phyloP scores from a whole-genome alignment of 768 basidiomycete species.

The Fomitopsis serialis region DNA sequence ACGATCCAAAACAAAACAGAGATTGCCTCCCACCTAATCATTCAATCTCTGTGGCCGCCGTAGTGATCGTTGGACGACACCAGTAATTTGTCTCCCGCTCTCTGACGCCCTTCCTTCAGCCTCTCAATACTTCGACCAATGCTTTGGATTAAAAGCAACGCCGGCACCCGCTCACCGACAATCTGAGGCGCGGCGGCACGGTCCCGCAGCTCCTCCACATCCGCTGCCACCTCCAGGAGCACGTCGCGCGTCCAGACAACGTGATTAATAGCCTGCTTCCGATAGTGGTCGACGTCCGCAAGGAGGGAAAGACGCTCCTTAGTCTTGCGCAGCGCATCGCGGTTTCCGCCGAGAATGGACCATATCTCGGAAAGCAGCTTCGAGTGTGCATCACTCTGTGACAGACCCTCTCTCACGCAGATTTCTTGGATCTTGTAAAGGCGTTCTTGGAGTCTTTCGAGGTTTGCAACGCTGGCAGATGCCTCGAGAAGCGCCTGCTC shows the following conservation, averaged over 20 bases:
- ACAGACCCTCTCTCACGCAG: conserved; percentile 50
- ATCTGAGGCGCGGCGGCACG: conserved; percentile 66
- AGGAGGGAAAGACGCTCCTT: conserved; percentile 50
- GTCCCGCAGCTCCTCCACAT: conserved; percentile 74
- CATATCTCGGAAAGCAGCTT: conserved; percentile 63
- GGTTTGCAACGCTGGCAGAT: conserved; percentile 46
- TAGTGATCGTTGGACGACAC: neutral
- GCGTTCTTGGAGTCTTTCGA: conserved; percentile 59
- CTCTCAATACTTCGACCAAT: conserved; percentile 59
- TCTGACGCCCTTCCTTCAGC: conserved; percentile 51
- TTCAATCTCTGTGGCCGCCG: too few species aligned
- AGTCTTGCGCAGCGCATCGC: conserved; percentile 40
- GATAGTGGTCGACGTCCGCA: conserved; percentile 47
- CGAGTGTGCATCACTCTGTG: conserved; percentile 37
- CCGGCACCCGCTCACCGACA: conserved; percentile 50
- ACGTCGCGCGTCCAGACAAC: conserved; percentile 60
- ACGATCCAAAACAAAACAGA: too few species aligned
- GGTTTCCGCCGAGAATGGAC: conserved; percentile 65
- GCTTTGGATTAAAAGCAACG: conserved; percentile 73
- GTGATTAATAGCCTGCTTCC: conserved; percentile 56
- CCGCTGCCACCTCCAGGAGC: conserved; percentile 58
- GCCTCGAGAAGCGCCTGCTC: conserved; percentile 63
- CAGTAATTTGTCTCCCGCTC: conserved; percentile 33
- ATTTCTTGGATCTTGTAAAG: conserved; percentile 53
- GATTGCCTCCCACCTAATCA: too few species aligned